Base-by-base conservation (phyloP, 768 basidiomycete genomes). In the Panellus pusillus region DNA sequence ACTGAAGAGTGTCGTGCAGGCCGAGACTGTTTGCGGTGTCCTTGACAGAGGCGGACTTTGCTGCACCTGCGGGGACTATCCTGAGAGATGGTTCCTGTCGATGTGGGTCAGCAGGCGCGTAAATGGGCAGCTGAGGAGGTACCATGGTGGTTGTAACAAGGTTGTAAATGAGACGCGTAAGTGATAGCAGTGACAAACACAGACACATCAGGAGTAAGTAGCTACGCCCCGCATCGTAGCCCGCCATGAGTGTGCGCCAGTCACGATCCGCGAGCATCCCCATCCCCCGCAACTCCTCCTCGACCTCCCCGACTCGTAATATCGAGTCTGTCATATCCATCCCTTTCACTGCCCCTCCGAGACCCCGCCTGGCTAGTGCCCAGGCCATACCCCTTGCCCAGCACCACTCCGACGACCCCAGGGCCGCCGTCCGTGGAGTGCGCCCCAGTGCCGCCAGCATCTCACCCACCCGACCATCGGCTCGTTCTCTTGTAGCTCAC, bases 1-100 rank as follows among this genome's bases (percentile, higher is more conserved):
- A 84, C 47, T 83, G 79, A 50, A 99, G 79, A 3, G 91, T 84
- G 68, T 98, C 93, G 68, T 97, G 96, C 1, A 93, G 77, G 37
- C 94, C 95, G 49, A 91, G 73, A 58, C 78, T 78, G 70, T 87
- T 89, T 47, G 83, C 79, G 6, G 84, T 91, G 67, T 84, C 79
- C 55, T 79, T 70, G 42, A 89, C 65, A 5, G 89, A 83, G 2
- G 87, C 89, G 12, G 79, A 72, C 69, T 87, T 84, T 45, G 77
- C 65, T 38, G 70, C 65, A 48, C 66, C 62, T 6, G 77, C 69
- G 14, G 91, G 91, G 2, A 87, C 82, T 58, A 93, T 71, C 61
- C 83, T 81, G 52, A 84, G 70, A 31, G 88, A 83, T 13, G 79
- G 67, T 43, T 79, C 73, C 77, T 78, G 31, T 18, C 14, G 18